Base-by-base conservation (phyloP, 176 grass and related monocot genomes). In the Oryza longistaminata region DNA sequence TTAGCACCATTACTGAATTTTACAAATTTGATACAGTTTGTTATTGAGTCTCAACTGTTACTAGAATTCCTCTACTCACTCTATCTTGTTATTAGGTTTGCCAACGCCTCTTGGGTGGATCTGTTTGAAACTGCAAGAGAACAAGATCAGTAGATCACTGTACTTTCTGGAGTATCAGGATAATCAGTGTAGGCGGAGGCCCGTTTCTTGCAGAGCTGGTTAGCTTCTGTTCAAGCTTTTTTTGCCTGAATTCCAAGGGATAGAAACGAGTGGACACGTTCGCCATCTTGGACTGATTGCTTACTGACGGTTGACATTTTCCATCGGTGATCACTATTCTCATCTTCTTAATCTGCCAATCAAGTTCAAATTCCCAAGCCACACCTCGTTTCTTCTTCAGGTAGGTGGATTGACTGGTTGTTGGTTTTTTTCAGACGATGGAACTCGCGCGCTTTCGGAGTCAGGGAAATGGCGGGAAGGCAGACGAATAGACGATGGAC, bases 31-130 rank as follows among this genome's bases (percentile, higher is more conserved):
- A 21, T 24, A 9, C 8, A 24, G 65, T 81, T 65, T 43, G 5
- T 17, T 58, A 14, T 66, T 40, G 7, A 44, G 2, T 17, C 62
- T 67, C 37, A 4, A 33, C 15, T 60, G 16, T 2, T 61, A 6
- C 25, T 21, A n/a, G 61, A 21, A 24, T 71, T 71, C 48, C 55
- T 76, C 33, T 60, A 53, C 48, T 69, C 35, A 44, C 64, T 60
- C 64, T 60, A 2, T 60, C 64, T 55, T 42, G 15, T 35, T 29
- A 6, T 75, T 58, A 85, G 73, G 82, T 77, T 58, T 26, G 15
- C 4, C 1, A 13, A 33, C 33, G 64, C 15, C 42, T 48, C 50
- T 15, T 42, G 69, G 3, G 29, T 6, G 2, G 42, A 53, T 76
- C 7, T 39, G 0, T 75, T 53, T 66, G 5, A 29, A 27, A 55